A percentile compares a stretch with the other conserved stretches of the same genome.
Evolutionary conservation across 345 rosid genomes (phyloP).

Genomic region (Chamaenerion angustifolium): DNA sequence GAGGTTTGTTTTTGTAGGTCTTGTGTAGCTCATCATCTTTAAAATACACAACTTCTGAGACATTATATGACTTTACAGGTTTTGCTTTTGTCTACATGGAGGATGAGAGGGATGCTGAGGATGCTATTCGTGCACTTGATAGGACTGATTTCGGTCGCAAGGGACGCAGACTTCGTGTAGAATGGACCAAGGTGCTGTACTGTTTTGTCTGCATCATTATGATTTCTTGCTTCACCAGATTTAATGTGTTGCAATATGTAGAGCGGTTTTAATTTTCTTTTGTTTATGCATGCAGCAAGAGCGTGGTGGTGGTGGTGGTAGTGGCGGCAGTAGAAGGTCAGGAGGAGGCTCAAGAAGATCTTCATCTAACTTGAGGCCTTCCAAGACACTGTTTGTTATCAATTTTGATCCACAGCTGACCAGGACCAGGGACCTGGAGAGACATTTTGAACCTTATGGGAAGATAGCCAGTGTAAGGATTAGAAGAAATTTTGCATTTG

Average conservation of each 20-base stretch:
- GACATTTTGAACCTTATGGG: constrained; percentile 91
- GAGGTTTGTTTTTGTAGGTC: constrained; percentile 24
- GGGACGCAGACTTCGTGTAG: constrained; percentile 91
- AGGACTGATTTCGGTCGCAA: constrained; percentile 73
- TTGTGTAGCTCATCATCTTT: not conserved
- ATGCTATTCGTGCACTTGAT: constrained; percentile 88
- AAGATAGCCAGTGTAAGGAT: constrained; percentile 82
- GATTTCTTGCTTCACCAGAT: not conserved
- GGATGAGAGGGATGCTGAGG: constrained; percentile 94
- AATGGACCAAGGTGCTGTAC: constrained; percentile 76
- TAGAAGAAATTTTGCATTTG: constrained; percentile 90
- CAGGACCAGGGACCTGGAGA: constrained; percentile 78
- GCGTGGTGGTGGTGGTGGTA: constrained; percentile 16
- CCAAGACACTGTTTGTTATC: constrained; percentile 89
- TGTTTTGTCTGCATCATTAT: not conserved
- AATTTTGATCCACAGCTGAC: constrained; percentile 79
- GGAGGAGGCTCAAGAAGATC: constrained; percentile 55
- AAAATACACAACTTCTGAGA: constrained; percentile 2
- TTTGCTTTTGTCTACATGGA: constrained; percentile 95
- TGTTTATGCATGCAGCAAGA: constrained; percentile 13
- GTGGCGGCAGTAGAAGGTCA: constrained; percentile 28
- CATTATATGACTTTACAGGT: constrained; percentile 25
- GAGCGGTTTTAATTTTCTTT: not conserved
- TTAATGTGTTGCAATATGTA: not conserved
- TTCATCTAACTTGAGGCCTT: constrained; percentile 47